These are phyloP conservation scores for Zoysia japonica DNA, from an alignment of 176 grass and related monocot genomes.

Conservation along the genomic window DNA sequence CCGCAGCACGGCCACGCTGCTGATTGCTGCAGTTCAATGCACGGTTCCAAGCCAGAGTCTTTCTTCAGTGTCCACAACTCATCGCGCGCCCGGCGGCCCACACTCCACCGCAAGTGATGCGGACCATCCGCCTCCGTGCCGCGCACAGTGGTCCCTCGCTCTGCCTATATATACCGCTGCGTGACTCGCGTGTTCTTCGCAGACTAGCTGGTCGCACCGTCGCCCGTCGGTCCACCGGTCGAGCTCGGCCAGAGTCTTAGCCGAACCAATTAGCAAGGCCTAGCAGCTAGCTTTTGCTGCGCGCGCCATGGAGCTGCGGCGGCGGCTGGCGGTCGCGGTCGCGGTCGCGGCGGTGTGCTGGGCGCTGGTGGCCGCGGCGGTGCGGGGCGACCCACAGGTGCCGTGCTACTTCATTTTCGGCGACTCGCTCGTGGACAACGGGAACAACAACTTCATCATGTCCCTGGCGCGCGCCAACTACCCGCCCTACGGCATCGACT, in stretches of 20 bases:
- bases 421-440: conserved; percentile 98
- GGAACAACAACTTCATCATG: conserved; percentile 97
- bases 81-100: background rate
- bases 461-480: conserved; percentile 82
- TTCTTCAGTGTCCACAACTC: background rate
- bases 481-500: conserved; percentile 95
- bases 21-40: conserved; percentile 2
- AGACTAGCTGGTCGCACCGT: background rate
- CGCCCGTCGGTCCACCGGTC: background rate
- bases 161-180: conserved; percentile 34
- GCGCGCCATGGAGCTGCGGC: conserved; percentile 36
- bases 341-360: conserved; percentile 15
- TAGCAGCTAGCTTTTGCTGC: background rate
- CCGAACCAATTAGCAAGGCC: too few relatives aligned
- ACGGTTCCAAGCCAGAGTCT: background rate
- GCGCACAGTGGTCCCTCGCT: background rate
- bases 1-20: conserved; percentile 12
- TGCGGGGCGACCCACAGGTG: conserved; percentile 65
- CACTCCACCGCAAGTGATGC: background rate
- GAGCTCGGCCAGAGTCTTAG: background rate
- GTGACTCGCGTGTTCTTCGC: conserved; percentile 13
- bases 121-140: background rate
- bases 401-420: conserved; percentile 99
- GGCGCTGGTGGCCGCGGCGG: conserved; percentile 35
- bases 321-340: conserved; percentile 33